These are phyloP conservation scores for Agaricus blazei DNA, from an alignment of 768 basidiomycete species.

Conservation along the genomic window DNA sequence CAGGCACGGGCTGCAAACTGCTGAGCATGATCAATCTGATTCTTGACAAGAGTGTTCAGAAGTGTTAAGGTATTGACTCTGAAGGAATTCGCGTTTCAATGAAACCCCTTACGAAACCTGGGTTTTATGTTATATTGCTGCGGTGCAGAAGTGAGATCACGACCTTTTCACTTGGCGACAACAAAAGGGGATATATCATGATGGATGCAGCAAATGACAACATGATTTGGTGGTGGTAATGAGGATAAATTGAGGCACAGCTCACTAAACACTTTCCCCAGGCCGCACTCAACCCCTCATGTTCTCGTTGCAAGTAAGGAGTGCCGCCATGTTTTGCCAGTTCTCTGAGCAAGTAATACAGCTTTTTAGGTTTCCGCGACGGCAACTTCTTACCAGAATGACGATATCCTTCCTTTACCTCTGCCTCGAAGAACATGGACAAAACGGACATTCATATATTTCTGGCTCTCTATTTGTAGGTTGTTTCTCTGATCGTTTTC, in stretches of 20 bases:
- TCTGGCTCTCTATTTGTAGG: conserved; percentile 2
- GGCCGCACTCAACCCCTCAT: neutral
- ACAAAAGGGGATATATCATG: too few relatives aligned
- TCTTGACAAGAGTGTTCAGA: too few relatives aligned
- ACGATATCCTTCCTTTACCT: conserved; percentile 3
- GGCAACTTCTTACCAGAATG: conserved; percentile 4
- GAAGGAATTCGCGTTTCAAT: too few relatives aligned
- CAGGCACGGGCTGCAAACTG: too few relatives aligned
- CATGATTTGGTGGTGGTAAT: neutral
- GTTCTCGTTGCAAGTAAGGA: neutral
- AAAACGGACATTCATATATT: conserved; percentile 2
- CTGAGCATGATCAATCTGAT: too few relatives aligned
- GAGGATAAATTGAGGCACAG: neutral
- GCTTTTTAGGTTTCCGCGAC: conserved; percentile 1
- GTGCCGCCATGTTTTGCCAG: neutral
- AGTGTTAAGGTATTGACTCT: too few relatives aligned
- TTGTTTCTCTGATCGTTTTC: neutral
- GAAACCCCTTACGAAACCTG: too few relatives aligned
- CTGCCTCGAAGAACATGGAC: conserved; percentile 1
- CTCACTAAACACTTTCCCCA: neutral
- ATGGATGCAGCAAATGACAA: too few relatives aligned
- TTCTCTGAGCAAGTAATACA: neutral
- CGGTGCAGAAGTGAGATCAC: too few relatives aligned
- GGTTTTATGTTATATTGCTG: too few relatives aligned
- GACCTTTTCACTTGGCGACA: too few relatives aligned